Conservation (phyloP, 768 basidiomycete species). For the Phaffia tasmanica region DNA sequence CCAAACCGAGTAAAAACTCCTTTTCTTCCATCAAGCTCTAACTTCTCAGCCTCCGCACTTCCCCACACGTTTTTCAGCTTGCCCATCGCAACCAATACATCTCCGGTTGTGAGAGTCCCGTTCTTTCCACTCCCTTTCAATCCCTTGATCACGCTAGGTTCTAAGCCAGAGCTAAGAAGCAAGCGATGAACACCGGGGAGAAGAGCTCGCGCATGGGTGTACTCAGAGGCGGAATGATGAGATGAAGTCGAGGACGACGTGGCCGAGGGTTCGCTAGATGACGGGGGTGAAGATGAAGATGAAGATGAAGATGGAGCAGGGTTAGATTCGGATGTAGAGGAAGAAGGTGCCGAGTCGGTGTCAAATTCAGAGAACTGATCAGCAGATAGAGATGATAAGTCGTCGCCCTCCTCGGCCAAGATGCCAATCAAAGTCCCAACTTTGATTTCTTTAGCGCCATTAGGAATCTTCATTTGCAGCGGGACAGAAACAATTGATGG, state of each 20-base stretch:
- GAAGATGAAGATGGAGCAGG: slow-evolving; percentile 29
- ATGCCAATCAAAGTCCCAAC: slow-evolving; percentile 86
- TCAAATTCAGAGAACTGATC: slow-evolving; percentile 28
- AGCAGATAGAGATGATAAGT: slow-evolving; percentile 68
- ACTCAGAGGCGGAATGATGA: slow-evolving; percentile 31
- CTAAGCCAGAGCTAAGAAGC: slow-evolving; percentile 39
- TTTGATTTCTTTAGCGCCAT: slow-evolving; percentile 71
- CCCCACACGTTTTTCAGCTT: slow-evolving; percentile 46
- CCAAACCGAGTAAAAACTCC: slow-evolving; percentile 14
- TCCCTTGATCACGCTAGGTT: slow-evolving; percentile 39
- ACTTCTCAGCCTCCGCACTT: slow-evolving; percentile 29
- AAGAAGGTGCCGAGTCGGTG: slow-evolving; percentile 15
- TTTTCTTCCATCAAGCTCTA: slow-evolving; percentile 9
- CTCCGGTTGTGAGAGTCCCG: slow-evolving; percentile 94
- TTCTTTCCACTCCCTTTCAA: slow-evolving; percentile 82
- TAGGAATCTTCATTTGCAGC: slow-evolving; percentile 45
- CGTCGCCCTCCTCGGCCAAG: slow-evolving; percentile 90
- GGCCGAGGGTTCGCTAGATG: slow-evolving; percentile 36
- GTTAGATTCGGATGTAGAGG: slow-evolving; percentile 19
- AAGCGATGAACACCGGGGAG: slow-evolving; percentile 86
- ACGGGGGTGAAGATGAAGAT: slow-evolving; percentile 34
- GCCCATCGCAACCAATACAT: slow-evolving; percentile 76
- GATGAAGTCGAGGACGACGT: slow-evolving; percentile 27
- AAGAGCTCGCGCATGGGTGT: slow-evolving; percentile 51
- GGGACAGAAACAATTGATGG: not conserved